Evolutionary conservation across 2,329 filamentous ascomycete genomes (phyloP), one percentile per base, ranked within the genome.

Genomic region (Penicillium italicum): DNA sequence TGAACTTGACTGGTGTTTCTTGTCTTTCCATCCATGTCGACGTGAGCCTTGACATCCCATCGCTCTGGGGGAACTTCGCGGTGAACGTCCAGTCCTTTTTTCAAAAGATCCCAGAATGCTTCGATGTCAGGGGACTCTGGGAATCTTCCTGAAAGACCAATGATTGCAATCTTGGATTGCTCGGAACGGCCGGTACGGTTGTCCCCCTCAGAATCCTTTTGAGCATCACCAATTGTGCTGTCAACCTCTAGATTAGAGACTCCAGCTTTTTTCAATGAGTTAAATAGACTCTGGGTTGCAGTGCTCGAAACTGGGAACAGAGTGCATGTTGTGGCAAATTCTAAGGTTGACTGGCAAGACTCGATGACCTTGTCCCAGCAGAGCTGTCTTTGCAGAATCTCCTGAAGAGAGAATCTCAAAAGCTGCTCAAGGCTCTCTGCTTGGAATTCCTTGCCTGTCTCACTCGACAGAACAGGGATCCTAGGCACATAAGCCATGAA

Each of bases 111-210:
- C 89, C 89, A 92, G 30, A 92, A 82, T 53, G 83, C 83, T 56
- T 91, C 86, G 58, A 85, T 82, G 66, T 81, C 87, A 16, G 84
- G 86, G 47, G 88, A 86, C 63, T 88, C 85, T 1, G 89, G 89
- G 71, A 90, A 91, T 48, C 89, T 82, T 48, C 89, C 88, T 43
- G 89, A 83, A 83, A 91, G 89, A 50, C 91, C 91, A 33, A 96
- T 88, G 59, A 96, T 91, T 55, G 91, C 91, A 59, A 96, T 83
- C 72, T 91, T 92, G 69, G 84, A 83, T 33, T 69, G 61, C 30
- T 73, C 70, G 0, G 71, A 41, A 30, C 67, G 68, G 24, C 71
- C 71, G 5, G 64, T 72, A 2, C 50, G 59, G 41, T 71, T 72
- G 18, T 44, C 31, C 16, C 31, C 50, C 7, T 62, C 60, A 0